Base-by-base conservation (phyloP, 1,284 basidiomycete genomes). In the Ceraceosorus bombacis region DNA sequence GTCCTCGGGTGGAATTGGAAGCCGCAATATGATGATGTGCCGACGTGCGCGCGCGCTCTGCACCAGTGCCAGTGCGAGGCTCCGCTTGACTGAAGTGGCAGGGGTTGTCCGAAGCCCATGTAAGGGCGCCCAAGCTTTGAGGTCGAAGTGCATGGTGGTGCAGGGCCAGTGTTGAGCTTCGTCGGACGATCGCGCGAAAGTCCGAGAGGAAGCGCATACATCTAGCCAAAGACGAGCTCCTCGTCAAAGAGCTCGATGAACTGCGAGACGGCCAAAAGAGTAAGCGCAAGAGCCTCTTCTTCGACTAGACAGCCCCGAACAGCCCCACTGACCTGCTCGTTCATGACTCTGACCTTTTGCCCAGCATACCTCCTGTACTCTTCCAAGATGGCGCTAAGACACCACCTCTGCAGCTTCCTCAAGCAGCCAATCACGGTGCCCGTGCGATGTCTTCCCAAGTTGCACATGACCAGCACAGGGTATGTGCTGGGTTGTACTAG, bases 181-280 rank as follows among this genome's bases (percentile, higher is more conserved):
- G 27, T 27, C 27, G 27, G 27, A 27, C 27, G 27, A 27, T 3
- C 27, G 27, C 27, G 27, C 27, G 27, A 27, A 27, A 3, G 27
- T 3, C 2, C 3, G 27, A 3, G 27, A 3, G 3, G 27, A 27
- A 3, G 1, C 27, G 27, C 27, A 27, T 27, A 27, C 37, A 13
- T 8, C 38, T n/a, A 57, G 27, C 27, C 27, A 85, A 70, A 79
- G 27, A 82, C 81, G 49, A 82, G 72, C 62, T 82, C 81, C 53
- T 80, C 81, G 63, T 82, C 81, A 60, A 83, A 83, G 39, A 82
- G 76, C 71, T 82, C 81, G 66, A 83, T 82, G 63, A 82, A 83
- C 80, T 82, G 66, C 4, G 40, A 39, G 6, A 41, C 9, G 37
- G 7, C 38, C 38, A 56, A 51, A 37, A 43, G 54, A 43, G n/a